A percentile compares a stretch with the other conserved stretches of the same genome.
These are phyloP conservation scores for Neurospora sp. DNA, from an alignment of 495 filamentous ascomycete species.

Conservation along the genomic window DNA sequence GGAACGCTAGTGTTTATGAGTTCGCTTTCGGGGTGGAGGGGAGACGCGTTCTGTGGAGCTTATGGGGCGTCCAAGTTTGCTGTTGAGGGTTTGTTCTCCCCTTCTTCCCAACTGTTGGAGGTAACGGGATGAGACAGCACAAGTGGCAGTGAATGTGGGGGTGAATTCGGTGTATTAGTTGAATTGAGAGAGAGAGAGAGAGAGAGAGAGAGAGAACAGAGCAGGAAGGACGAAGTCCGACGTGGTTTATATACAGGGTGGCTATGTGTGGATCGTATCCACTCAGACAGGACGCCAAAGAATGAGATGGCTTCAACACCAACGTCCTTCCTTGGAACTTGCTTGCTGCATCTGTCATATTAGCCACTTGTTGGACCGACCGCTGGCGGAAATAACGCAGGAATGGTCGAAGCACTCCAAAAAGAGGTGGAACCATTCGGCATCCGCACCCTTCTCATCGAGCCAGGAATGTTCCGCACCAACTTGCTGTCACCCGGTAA, in stretches of 20 bases:
- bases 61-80: slow-evolving; percentile 14
- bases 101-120: too few species aligned
- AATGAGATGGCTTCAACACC: too few species aligned
- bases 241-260: too few species aligned
- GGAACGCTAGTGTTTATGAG: slow-evolving; percentile 32
- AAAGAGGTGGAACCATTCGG: slow-evolving; percentile 10
- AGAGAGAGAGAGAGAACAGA: too few species aligned
- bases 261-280: too few species aligned
- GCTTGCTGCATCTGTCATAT: too few species aligned
- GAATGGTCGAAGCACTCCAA: slow-evolving; percentile 13
- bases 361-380: background rate
- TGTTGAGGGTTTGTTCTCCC: slow-evolving; percentile 7
- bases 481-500: background rate
- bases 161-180: too few species aligned
- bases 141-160: too few species aligned
- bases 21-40: slow-evolving; percentile 12
- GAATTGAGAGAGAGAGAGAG: too few species aligned
- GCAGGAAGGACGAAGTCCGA: too few species aligned
- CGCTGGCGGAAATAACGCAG: background rate
- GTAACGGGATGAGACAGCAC: too few species aligned
- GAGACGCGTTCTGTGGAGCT: slow-evolving; percentile 1
- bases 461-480: slow-evolving; percentile 14
- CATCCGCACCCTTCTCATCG: slow-evolving; percentile 12
- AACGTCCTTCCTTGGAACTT: background rate
- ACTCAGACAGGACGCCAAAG: too few species aligned